Conservation (phyloP, 208 protist species). For the Sergeia podlipaevii region DNA sequence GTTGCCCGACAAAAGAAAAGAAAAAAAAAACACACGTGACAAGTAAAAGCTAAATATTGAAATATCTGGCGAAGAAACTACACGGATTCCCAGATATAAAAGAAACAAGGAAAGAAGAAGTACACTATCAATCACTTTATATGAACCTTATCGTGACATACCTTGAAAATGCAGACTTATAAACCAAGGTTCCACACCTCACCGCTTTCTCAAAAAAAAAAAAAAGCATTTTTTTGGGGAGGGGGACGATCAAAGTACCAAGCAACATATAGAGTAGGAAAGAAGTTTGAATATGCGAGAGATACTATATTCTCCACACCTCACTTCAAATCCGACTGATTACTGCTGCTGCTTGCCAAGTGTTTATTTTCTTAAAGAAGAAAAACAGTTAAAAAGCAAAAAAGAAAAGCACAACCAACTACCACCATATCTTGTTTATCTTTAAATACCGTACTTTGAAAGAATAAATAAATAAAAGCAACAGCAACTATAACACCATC, state of each 20-base stretch:
- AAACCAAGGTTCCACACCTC: background rate
- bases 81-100: background rate
- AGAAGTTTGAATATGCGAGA: no score
- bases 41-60: constrained; percentile 11
- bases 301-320: no score
- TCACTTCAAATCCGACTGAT: no score
- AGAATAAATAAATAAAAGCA: no score
- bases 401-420: constrained; percentile 10
- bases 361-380: constrained; percentile 7
- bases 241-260: background rate
- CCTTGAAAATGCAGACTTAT: no score
- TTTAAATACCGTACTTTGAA: no score
- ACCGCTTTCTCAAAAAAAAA: constrained; percentile 5
- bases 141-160: no score
- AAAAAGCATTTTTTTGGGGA: background rate
- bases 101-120: constrained; percentile 7
- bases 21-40: background rate
- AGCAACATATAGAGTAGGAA: background rate
- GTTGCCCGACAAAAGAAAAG: background rate
- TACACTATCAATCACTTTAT: no score
- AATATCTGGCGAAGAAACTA: no score
- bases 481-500: background rate
- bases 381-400: constrained; percentile 9
- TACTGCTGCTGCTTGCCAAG: no score
- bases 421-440: constrained; percentile 5